Base-by-base conservation (phyloP, 495 filamentous ascomycete genomes). In the Cudoniella acicularis region DNA sequence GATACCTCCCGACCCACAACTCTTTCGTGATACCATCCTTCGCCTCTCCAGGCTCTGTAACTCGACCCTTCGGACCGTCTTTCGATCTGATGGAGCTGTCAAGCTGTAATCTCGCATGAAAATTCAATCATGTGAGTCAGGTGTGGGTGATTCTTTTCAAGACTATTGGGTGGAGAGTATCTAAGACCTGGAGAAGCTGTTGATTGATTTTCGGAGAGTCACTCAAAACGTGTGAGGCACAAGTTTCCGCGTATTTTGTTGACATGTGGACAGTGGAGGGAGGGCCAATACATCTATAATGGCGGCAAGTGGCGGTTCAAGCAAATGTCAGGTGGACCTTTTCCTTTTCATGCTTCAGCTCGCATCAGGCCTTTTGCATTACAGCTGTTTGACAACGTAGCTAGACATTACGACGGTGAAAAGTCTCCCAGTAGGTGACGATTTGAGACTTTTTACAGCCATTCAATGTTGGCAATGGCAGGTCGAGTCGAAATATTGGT, bases 81-180 rank as follows among this genome's bases (percentile, higher is more conserved):
- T 21, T 2, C 54, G 52, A 46, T 4, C 3, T 9, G 10, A n/a
- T 30, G 40, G 26, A 50, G 27, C 20, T 16, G 43, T 54, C 56
- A 51, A 51, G 53, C 47, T 25, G 64, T 60, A 50, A 57, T 52
- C 60, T 49, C 65, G 65, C 65, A 67, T 60, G 55, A 60, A 24
- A 45, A 25, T 56, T 54, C 52, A 60, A 23, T 67, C 65, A 67
- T 64, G 65, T 64, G 65, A 67, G 62, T 21, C 52, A 24, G 41
- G 61, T 67, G 58, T 64, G 60, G 56, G 57, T 56, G 54, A 11
- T 25, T 49, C 9, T 43, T 49, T 27, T 21, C 8, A 10, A 49
- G 26, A 17, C 55, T 56, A 67, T 64, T 67, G 61, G 61, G 20
- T 40, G 54, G 57, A 59, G 22, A 49, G 9, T 16, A 26, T 53